Evolutionary conservation across 495 filamentous ascomycete species (phyloP).

Genomic region (Cryomyces minteri): DNA sequence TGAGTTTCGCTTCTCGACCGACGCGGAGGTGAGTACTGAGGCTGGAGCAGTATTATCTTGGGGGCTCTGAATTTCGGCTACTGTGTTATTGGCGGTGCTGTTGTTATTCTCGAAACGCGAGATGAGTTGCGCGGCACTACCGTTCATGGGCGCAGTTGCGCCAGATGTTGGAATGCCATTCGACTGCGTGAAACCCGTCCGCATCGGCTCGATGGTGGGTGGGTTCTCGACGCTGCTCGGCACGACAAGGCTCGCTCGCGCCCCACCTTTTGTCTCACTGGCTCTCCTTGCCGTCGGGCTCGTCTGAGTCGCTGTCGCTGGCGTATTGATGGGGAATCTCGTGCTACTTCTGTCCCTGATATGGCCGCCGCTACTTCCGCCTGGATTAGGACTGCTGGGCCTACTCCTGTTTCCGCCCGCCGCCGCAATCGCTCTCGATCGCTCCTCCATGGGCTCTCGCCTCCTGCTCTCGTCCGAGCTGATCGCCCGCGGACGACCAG

Average conservation of each 20-base stretch:
- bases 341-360: constrained; percentile 67
- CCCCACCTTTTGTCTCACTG: constrained; percentile 19
- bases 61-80: neutral
- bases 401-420: constrained; percentile 32
- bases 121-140: constrained; percentile 1
- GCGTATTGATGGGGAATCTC: constrained; percentile 55
- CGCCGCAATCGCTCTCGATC: constrained; percentile 60
- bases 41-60: constrained; percentile 1
- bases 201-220: constrained; percentile 1
- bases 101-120: neutral
- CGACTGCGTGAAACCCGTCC: too few species aligned
- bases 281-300: constrained; percentile 37
- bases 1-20: constrained; percentile 30
- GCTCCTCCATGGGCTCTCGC: constrained; percentile 81
- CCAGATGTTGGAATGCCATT: constrained; percentile 6
- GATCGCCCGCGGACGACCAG: constrained; percentile 58
- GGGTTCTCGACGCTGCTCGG: constrained; percentile 11
- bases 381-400: constrained; percentile 54
- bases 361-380: constrained; percentile 24
- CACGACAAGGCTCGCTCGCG: constrained; percentile 42
- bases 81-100: neutral
- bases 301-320: constrained; percentile 15
- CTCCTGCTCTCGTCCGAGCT: constrained; percentile 94
- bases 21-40: constrained; percentile 1
- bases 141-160: constrained; percentile 6